These are phyloP conservation scores for Emergomyces orientalis DNA, from an alignment of 2,329 filamentous ascomycete genomes.

Conservation along the genomic window DNA sequence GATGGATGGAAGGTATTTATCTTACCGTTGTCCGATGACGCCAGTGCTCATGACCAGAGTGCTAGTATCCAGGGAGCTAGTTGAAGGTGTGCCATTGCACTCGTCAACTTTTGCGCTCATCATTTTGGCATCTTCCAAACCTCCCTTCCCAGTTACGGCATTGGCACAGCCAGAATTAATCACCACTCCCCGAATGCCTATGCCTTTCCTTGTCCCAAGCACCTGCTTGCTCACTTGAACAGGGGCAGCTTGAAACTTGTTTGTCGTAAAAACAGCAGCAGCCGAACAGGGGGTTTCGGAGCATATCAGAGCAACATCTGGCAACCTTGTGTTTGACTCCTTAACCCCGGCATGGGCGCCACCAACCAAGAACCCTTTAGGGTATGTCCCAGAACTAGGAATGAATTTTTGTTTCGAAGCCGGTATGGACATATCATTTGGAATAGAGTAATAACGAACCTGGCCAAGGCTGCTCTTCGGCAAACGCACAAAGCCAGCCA, in stretches of 20 bases:
- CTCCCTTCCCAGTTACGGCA: slow-evolving; percentile 85
- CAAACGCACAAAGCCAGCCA: slow-evolving; percentile 4
- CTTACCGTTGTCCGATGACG: slow-evolving; percentile 83
- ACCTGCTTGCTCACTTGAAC: slow-evolving; percentile 75
- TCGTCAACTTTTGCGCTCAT: slow-evolving; percentile 76
- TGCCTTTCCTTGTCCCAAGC: slow-evolving; percentile 55
- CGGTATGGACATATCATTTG: slow-evolving; percentile 50
- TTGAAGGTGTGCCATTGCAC: slow-evolving; percentile 40
- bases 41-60: slow-evolving; percentile 98
- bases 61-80: slow-evolving; percentile 38
- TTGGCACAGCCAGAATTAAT: slow-evolving; percentile 97
- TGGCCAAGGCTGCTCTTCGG: slow-evolving; percentile 20
- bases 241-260: slow-evolving; percentile 94
- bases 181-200: slow-evolving; percentile 69
- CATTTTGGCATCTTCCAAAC: slow-evolving; percentile 72
- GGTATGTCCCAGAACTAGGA: slow-evolving; percentile 74
- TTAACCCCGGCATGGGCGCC: slow-evolving; percentile 91
- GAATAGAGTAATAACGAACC: slow-evolving; percentile 37
- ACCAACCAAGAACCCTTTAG: slow-evolving; percentile 77
- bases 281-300: slow-evolving; percentile 80
- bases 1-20: slow-evolving; percentile 6
- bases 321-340: slow-evolving; percentile 79
- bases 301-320: slow-evolving; percentile 79
- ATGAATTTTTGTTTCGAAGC: slow-evolving; percentile 83
- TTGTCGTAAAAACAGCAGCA: slow-evolving; percentile 92